Evolutionary conservation across 2,329 filamentous ascomycete genomes (phyloP), one percentile per base, ranked within the genome.

Genomic region (Sphaceloma murrayae): DNA sequence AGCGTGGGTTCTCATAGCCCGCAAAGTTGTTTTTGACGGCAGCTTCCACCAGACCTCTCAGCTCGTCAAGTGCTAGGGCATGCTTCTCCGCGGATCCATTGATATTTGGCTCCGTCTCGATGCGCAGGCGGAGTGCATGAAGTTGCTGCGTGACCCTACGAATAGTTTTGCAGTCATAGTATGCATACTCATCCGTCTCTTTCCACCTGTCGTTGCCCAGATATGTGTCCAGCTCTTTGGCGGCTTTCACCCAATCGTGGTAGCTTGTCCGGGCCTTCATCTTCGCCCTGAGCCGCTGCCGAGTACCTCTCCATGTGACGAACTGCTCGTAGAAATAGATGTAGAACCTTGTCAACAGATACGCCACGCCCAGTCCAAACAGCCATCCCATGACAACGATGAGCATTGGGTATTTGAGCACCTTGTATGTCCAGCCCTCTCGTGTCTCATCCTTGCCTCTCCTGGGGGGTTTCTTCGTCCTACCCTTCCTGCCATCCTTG

Each of bases 1-100:
- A 67, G 45, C 86, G 76, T 7, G 89, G 79, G 56, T 94, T 96
- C 62, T 98, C 91, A 10, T 94, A 80, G 0, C 91, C 91, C 13
- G 85, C 86, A 63, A 96, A 98, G 59, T 98, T 96, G 64, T 88
- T 94, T 73, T 95, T 98, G 54, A 95, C 82, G 59, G 88, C 96
- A 10, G 85, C 85, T 66, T 94, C 86, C 14, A 93, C 69, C 48
- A 96, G 65, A 1, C 74, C 73, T 49, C 79, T 81, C 45, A 98
- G 70, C 45, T 91, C 85, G 50, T 89, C 82, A 2, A 86, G 68
- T 0, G 80, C 72, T 47, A 73, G 67, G 39, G 65, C 60, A 29
- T 45, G 32, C 49, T 45, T 9, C 26, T 39, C 14, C 1, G 13
- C 45, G 29, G 36, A 45, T 32, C 9, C 39, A 21, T 26, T 66